Percentiles rank a stretch among this genome's conserved stretches.
Evolutionary conservation across 257 asterid genomes (phyloP).

Genomic region (Forsythia viridissima): DNA sequence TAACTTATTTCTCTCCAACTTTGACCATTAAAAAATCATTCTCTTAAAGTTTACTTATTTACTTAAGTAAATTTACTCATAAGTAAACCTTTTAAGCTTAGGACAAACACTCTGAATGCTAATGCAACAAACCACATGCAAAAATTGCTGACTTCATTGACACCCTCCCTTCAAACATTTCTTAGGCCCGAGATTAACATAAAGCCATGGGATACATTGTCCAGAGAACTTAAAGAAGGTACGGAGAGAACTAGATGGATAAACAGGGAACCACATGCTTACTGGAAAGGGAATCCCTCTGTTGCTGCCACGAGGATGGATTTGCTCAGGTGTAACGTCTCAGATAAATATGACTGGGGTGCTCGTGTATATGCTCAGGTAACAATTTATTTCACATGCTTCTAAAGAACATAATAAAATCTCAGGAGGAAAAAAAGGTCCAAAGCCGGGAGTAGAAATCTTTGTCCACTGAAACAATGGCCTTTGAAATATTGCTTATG

Average conservation of each 20-base stretch:
- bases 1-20: no score
- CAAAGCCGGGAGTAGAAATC: not conserved
- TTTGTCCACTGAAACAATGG: not conserved
- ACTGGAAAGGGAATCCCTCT: conserved; percentile 80
- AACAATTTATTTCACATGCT: not conserved
- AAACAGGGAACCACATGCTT: conserved; percentile 79
- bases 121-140: not conserved
- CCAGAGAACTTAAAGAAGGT: conserved; percentile 58
- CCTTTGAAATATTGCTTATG: not conserved
- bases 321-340: conserved; percentile 70
- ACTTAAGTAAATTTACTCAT: not conserved
- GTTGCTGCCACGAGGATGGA: conserved; percentile 67
- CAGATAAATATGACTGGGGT: conserved; percentile 77
- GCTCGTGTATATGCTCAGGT: conserved; percentile 84
- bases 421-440: not conserved
- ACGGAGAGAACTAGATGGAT: conserved; percentile 57
- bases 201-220: conserved; percentile 73
- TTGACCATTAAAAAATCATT: not conserved
- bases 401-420: not conserved
- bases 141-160: no score
- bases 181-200: conserved; percentile 80
- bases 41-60: not conserved
- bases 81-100: not conserved
- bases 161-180: not conserved
- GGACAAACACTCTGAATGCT: not conserved